A percentile compares a stretch with the other conserved stretches of the same genome.
These are phyloP conservation scores for Colletotrichum kahawae DNA, from an alignment of 2,329 filamentous ascomycete species.

Conservation along the genomic window DNA sequence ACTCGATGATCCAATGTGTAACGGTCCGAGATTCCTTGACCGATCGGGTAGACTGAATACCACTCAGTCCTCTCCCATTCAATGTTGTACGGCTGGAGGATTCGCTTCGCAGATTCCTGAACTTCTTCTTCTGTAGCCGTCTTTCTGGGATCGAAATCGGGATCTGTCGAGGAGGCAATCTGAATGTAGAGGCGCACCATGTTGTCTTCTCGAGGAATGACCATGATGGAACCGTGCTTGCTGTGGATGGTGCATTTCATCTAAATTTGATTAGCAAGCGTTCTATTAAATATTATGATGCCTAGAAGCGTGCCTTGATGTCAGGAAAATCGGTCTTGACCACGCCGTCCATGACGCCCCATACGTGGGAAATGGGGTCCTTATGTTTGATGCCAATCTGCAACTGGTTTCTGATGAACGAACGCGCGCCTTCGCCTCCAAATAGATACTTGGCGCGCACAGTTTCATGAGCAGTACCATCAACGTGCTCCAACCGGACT, in stretches of 20 bases:
- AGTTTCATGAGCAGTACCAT: conserved; percentile 73
- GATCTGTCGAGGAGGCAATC: conserved; percentile 64
- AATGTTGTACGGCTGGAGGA: conserved; percentile 70
- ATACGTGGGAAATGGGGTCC: conserved; percentile 73
- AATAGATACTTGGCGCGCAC: conserved; percentile 74
- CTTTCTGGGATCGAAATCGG: conserved; percentile 66
- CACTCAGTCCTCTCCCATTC: conserved; percentile 72
- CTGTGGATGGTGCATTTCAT: conserved; percentile 82
- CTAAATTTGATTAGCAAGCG: conserved; percentile 33
- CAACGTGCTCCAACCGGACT: conserved; percentile 77
- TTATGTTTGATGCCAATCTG: conserved; percentile 75
- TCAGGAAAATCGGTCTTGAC: conserved; percentile 78
- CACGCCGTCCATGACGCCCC: conserved; percentile 79
- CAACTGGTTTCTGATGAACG: conserved; percentile 67
- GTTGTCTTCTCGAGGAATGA: conserved; percentile 71
- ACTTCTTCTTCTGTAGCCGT: conserved; percentile 69
- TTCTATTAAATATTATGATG: neutral
- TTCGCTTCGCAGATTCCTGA: conserved; percentile 68
- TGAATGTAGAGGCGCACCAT: conserved; percentile 74
- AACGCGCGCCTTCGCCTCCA: conserved; percentile 73
- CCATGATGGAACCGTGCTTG: conserved; percentile 76
- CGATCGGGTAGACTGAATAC: conserved; percentile 80
- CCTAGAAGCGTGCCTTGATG: conserved; percentile 62
- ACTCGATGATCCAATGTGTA: conserved; percentile 73
- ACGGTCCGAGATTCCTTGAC: conserved; percentile 72